A percentile compares a stretch with the other conserved stretches of the same genome.
Conservation (phyloP, 1,139 yeast species). For the Candida dubliniensis region DNA sequence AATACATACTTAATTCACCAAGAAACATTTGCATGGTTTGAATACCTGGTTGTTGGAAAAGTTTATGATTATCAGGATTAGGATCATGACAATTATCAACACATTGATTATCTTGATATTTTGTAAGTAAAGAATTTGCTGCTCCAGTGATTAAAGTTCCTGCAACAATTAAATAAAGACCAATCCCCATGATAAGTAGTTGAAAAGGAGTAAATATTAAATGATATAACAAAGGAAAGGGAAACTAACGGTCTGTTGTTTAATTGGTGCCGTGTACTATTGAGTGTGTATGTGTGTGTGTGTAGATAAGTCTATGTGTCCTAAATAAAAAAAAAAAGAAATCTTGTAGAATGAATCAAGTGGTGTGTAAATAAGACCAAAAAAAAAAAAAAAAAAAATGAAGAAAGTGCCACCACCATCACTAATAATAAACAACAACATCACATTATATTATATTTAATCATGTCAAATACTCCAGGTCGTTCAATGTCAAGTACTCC, state of each 20-base stretch:
- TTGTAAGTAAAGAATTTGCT: slow-evolving; percentile 70
- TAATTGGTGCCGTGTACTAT: too few relatives aligned
- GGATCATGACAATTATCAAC: slow-evolving; percentile 56
- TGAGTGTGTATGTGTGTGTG: too few relatives aligned
- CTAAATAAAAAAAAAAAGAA: too few relatives aligned
- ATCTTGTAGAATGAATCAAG: too few relatives aligned
- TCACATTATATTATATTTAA: neutral
- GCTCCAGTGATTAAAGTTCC: slow-evolving; percentile 71
- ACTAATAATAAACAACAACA: neutral
- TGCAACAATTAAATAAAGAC: slow-evolving; percentile 31
- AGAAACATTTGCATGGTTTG: slow-evolving; percentile 83
- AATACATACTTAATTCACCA: slow-evolving; percentile 61
- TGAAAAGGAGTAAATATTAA: neutral
- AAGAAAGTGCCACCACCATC: neutral
- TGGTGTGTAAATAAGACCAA: neutral
- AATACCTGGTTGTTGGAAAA: slow-evolving; percentile 75
- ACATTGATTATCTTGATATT: slow-evolving; percentile 77
- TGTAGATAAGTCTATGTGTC: too few relatives aligned
- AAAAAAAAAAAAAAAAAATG: neutral
- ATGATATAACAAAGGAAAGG: neutral
- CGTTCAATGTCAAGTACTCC: slow-evolving; percentile 2
- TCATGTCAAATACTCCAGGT: slow-evolving; percentile 5
- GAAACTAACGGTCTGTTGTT: neutral
- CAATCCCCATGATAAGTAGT: slow-evolving; percentile 11
- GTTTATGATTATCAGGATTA: slow-evolving; percentile 34